A percentile compares a stretch with the other conserved stretches of the same genome.
These are phyloP conservation scores for Teunomyces pallodes DNA, from an alignment of 805 yeast species.

Conservation along the genomic window DNA sequence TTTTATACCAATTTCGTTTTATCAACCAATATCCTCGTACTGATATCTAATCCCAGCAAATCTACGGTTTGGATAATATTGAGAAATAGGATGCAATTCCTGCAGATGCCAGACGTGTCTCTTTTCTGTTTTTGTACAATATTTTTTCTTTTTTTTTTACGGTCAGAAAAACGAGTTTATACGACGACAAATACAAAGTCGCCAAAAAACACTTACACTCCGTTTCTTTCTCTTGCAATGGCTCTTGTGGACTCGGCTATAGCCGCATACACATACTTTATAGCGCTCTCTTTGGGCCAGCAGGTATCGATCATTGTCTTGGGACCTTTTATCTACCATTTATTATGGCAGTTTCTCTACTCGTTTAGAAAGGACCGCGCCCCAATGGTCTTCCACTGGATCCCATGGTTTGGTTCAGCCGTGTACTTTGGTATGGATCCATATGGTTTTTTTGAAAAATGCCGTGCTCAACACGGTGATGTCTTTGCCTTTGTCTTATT, in stretches of 20 bases:
- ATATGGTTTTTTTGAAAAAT: slow-evolving; percentile 77
- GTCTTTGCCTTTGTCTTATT: slow-evolving; percentile 85
- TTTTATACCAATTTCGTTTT: neutral
- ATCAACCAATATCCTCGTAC: neutral
- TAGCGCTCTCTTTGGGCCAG: slow-evolving; percentile 22
- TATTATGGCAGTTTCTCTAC: slow-evolving; percentile 65
- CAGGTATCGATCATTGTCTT: slow-evolving; percentile 34
- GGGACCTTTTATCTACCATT: slow-evolving; percentile 63
- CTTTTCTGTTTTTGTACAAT: neutral
- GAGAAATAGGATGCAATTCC: neutral
- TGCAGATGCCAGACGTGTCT: neutral
- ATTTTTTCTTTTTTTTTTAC: neutral
- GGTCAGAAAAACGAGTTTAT: neutral
- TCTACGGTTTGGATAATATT: neutral
- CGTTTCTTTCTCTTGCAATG: slow-evolving; percentile 14
- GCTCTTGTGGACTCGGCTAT: slow-evolving; percentile 20
- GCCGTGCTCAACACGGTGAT: slow-evolving; percentile 85
- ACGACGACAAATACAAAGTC: neutral
- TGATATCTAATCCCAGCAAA: neutral
- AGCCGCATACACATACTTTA: slow-evolving; percentile 11
- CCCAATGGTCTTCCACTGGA: slow-evolving; percentile 87
- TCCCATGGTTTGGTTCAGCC: slow-evolving; percentile 96
- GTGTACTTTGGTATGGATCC: slow-evolving; percentile 89
- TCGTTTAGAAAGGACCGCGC: slow-evolving; percentile 78
- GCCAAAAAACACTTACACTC: neutral